Base-by-base conservation (phyloP, 1,284 basidiomycete species). In the Papiliotrema fonsecae region DNA sequence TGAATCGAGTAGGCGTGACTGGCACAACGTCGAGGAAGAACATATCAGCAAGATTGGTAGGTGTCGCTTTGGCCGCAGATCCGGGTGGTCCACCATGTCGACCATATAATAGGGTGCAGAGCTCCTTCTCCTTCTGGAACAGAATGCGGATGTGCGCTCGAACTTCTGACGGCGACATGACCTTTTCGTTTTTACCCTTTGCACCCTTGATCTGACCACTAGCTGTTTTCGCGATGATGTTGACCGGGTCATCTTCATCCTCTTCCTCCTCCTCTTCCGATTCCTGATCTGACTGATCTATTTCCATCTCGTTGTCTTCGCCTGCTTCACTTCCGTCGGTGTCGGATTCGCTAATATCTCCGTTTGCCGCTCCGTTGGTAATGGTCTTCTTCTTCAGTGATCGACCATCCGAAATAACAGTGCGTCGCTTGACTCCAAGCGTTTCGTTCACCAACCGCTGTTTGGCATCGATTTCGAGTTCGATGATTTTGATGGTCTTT, bases 11-110 rank as follows among this genome's bases (percentile, higher is more conserved):
- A 21, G 96, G 96, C 21, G 93, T 82, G 30, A 98, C 87, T 26
- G 90, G 83, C 27, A 99, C 70, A 47, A 88, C 91, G 32, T 94
- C 88, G 77, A 98, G 79, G 78, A 99, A 99, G 75, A 98, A 98
- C 81, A 97, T 91, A 37, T 85, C 88, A 24, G 88, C 86, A 11
- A 63, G 79, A 26, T 56, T 49, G 16, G 60, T 49, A 13, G 56
- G 46, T 34, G 55, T 49, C 6, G 56, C 30, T 5, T 54, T 45
- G 18, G 39, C 41, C 13, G 53, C 43, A 5, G 50, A 32, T 31
- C n/a, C 50, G 30, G 13, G 48, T 47, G 90, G 87, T 2, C 86
- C 83, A 19, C 93, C 93, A 67, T 97, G 94, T 42, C 90, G 84
- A 31, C 93, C 92, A 72, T 90, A 99, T 38, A 99, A 77, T 41